Evolutionary conservation across 73 alveolate species (phyloP).

Genomic region (Symbiodinium natans): DNA sequence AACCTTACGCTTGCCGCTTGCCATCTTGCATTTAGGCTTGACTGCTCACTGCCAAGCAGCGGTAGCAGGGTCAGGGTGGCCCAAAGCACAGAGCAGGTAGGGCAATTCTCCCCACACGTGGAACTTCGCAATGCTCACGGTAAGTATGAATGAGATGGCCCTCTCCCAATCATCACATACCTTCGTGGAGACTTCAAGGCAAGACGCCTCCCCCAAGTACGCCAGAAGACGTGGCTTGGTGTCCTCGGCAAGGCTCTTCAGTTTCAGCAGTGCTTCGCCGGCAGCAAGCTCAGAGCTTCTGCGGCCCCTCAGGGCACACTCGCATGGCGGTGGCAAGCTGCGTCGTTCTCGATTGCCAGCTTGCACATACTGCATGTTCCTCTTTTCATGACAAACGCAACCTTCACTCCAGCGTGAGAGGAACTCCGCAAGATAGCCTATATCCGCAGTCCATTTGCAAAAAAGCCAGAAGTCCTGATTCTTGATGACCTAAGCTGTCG

Average conservation of each 20-base stretch:
- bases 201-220: background rate
- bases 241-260: background rate
- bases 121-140: too few species aligned
- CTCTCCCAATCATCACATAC: background rate
- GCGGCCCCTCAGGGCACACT: background rate
- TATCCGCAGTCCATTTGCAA: background rate
- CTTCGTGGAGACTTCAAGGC: background rate
- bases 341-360: background rate
- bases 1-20: too few species aligned
- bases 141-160: too few species aligned
- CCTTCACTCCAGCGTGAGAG: background rate
- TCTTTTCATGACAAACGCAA: background rate
- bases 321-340: background rate
- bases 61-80: too few species aligned
- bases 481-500: background rate
- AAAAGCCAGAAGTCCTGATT: background rate
- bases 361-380: too few species aligned
- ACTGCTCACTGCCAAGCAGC: too few species aligned
- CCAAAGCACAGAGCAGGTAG: too few species aligned
- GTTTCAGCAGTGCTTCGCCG: background rate
- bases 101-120: too few species aligned
- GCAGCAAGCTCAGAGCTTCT: background rate
- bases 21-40: too few species aligned
- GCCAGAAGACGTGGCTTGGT: background rate
- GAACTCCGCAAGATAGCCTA: background rate